These are phyloP conservation scores for Ogataea nitratoaversa DNA, from an alignment of 805 yeast species.

Conservation along the genomic window DNA sequence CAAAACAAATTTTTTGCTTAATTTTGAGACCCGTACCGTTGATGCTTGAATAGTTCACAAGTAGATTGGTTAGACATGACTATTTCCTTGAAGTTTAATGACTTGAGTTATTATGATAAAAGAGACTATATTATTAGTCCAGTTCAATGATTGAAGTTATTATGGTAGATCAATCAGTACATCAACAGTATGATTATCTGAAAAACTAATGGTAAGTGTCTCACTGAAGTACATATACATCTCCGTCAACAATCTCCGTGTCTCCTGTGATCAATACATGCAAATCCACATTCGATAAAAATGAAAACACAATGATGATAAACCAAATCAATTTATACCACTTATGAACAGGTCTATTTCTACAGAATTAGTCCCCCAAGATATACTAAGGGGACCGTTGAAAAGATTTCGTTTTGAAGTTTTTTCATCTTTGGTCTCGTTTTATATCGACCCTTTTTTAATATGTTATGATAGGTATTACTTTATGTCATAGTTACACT, in stretches of 20 bases:
- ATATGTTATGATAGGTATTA: constrained; percentile 58
- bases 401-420: constrained; percentile 31
- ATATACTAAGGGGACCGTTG: constrained; percentile 12
- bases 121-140: not conserved
- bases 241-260: too few species aligned
- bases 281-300: too few species aligned
- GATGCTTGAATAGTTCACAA: too few species aligned
- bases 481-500: constrained; percentile 84
- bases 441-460: constrained; percentile 42
- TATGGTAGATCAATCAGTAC: not conserved
- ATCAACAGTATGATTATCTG: too few species aligned
- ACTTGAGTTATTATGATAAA: too few species aligned
- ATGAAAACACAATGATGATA: constrained; percentile 25
- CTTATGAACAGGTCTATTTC: constrained; percentile 22
- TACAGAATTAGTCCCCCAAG: constrained; percentile 7
- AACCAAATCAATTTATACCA: constrained; percentile 28
- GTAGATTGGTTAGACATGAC: too few species aligned
- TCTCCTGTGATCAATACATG: too few species aligned
- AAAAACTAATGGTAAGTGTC: too few species aligned
- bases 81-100: too few species aligned
- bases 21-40: too few species aligned
- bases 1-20: too few species aligned
- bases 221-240: too few species aligned
- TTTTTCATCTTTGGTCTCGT: constrained; percentile 17
- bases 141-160: not conserved